Conservation (phyloP, 805 yeast genomes). For the Ogataea haglerorum region DNA sequence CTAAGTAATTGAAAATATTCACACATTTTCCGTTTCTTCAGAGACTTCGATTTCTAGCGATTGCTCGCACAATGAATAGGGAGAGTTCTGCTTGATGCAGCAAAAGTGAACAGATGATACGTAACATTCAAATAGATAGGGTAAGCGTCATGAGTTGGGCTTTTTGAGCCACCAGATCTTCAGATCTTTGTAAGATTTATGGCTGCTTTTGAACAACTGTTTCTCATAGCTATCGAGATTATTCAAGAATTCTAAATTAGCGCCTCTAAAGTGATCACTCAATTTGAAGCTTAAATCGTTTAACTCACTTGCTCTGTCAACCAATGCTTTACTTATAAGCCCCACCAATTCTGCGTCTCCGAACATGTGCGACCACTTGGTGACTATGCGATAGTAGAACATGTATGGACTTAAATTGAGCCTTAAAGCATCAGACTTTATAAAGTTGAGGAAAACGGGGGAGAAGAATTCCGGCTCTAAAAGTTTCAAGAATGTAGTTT, state of each 20-base stretch:
- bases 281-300: constrained; percentile 58
- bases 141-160: neutral
- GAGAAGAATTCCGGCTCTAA: constrained; percentile 69
- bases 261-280: constrained; percentile 31
- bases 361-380: constrained; percentile 75
- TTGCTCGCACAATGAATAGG: too few species aligned
- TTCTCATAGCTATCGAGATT: constrained; percentile 79
- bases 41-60: too few species aligned
- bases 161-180: constrained; percentile 25
- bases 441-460: constrained; percentile 69
- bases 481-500: constrained; percentile 59
- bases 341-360: constrained; percentile 60
- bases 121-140: neutral
- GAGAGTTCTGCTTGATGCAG: too few species aligned
- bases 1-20: too few species aligned
- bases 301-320: constrained; percentile 65
- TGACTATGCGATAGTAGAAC: constrained; percentile 60
- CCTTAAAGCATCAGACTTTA: constrained; percentile 53
- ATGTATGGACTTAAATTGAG: constrained; percentile 24
- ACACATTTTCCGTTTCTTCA: too few species aligned
- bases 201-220: constrained; percentile 49
- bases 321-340: constrained; percentile 45
- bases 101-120: too few species aligned
- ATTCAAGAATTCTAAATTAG: constrained; percentile 45
- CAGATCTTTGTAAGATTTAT: constrained; percentile 35